Conservation (phyloP, 495 filamentous ascomycete genomes). For the Physcia stellaris region DNA sequence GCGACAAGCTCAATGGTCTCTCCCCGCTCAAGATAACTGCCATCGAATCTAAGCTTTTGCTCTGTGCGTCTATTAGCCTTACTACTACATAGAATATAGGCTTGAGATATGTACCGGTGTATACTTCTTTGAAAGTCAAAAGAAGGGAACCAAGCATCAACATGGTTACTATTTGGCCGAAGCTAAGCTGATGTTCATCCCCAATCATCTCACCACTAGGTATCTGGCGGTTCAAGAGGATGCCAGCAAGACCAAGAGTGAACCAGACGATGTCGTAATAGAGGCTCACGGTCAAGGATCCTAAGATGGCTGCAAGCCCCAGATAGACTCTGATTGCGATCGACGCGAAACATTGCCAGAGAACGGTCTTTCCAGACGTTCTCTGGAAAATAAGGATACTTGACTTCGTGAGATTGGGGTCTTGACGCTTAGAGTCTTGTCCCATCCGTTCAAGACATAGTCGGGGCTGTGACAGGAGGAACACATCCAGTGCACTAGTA, state of each 20-base stretch:
- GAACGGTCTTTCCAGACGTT: background rate
- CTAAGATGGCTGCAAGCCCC: background rate
- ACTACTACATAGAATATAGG: background rate
- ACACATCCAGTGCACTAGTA: background rate
- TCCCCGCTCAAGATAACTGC: too few relatives aligned
- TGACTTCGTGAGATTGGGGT: background rate
- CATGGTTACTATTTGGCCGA: constrained; percentile 9
- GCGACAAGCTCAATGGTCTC: too few relatives aligned
- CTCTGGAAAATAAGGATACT: background rate
- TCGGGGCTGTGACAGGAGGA: background rate
- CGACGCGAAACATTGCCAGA: background rate
- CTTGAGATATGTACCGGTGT: background rate
- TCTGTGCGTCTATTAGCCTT: background rate
- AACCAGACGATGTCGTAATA: constrained; percentile 3
- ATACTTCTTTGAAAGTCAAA: constrained; percentile 3
- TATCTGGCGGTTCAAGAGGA: background rate
- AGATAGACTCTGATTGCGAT: background rate
- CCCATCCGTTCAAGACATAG: background rate
- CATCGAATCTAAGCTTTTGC: constrained; percentile 1
- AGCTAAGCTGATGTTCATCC: constrained; percentile 6
- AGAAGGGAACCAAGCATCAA: constrained; percentile 5
- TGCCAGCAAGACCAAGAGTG: background rate
- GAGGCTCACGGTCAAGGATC: constrained; percentile 1
- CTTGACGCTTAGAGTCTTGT: background rate
- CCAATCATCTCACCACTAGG: background rate